Base-by-base conservation (phyloP, 805 yeast genomes). In the Kluyveromyces lactis region DNA sequence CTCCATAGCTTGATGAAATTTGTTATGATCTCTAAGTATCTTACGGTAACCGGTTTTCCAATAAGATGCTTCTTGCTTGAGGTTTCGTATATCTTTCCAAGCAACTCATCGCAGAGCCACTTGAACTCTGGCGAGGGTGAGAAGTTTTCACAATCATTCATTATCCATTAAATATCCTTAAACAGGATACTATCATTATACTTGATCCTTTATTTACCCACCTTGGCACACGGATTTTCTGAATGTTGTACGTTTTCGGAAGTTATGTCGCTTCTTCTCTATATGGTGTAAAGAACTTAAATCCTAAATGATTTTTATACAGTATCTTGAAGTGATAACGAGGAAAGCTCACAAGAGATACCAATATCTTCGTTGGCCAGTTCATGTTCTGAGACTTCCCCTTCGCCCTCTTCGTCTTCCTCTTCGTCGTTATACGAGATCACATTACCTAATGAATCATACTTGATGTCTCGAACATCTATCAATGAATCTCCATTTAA, bases 1-100 rank as follows among this genome's bases (percentile, higher is more conserved):
- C 77, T 58, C 81, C 83, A 81, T 28, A 64, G 54, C 4, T 53
- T 52, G 23, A 77, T 61, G 50, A 77, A 81, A 13, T 49, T 45
- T 0, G 50, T 41, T 2, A 75, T 57, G 1, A 63, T 46, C 16
- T 58, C 51, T 4, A 49, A 39, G 33, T 56, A 55, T 27, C 46
- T 46, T 26, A 41, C 35, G 38, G 51, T 39, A 12, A 44, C 36
- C 3, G 60, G 46, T 36, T 51, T 56, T 2, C 40, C 40, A 18
- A 44, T 27, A 8, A 35, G 39, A 21, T 41, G 39, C 2, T 43
- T 37, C 9, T 47, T 46, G n/a, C 38, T 38, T 18, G 43, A 43
- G 11, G 57, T 45, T 10, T 43, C 42, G 29, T 55, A 60, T 3
- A 64, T 33, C 37, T 58, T 56, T 1, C 42, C 53, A 26, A 63